Base-by-base conservation (phyloP, 495 filamentous ascomycete genomes). In the Trichoderma virens region DNA sequence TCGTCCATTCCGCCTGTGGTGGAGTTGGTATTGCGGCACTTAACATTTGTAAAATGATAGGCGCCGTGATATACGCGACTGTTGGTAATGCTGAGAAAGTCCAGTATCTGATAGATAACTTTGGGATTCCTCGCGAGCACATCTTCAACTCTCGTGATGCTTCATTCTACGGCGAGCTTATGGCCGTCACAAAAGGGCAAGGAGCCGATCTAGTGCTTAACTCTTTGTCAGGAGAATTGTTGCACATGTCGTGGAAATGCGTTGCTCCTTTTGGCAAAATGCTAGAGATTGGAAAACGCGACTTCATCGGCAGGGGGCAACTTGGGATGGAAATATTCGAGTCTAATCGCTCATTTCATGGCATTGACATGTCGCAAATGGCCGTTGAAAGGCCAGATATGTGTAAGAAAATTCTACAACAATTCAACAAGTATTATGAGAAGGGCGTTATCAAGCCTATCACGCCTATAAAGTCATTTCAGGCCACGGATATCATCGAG, bases 191-290 rank as follows among this genome's bases (percentile, higher is more conserved):
- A 0, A 65, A 70, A 5, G 78, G 76, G 5, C 65, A 70, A 20
- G 84, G 85, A 2, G 84, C 84, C 0, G 85, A 87, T 65, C 73
- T 88, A 14, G 81, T 83, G 0, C 72, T 87, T 1, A 88, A 88
- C 70, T 84, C 80, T 0, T 76, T 87, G 0, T 74, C 83, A 0
- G 85, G 85, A 2, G 76, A 78, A n/a, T 69, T 80, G 0, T 67
- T 86, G 6, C 81, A 79, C 23, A 78, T 78, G 8, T 77, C 77
- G 0, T 86, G 82, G 73, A 72, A 80, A 32, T 80, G 79, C 34
- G 67, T 86, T n/a, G 84, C 76, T 0, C 77, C 78, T 0, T 85
- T 83, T 61, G 84, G 84, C 5, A 74, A 72, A 0, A 82, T 87
- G 64, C 72, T 88, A 18, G 85, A 88, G 63, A 71, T 86, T 9